These are phyloP conservation scores for Lactifluus pinguis DNA, from an alignment of 768 basidiomycete species.

Conservation along the genomic window DNA sequence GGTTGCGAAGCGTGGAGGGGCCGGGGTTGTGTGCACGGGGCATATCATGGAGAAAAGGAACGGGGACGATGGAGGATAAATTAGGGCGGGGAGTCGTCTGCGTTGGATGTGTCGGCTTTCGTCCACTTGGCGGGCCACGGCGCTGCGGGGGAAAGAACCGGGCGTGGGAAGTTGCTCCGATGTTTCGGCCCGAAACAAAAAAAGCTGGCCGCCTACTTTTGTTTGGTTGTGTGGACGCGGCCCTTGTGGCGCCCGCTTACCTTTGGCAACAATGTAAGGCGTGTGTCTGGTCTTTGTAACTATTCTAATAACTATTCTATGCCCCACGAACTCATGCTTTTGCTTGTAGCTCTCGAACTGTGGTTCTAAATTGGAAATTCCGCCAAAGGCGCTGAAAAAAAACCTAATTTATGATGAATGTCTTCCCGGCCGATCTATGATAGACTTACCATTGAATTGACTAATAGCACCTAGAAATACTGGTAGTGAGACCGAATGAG, in stretches of 20 bases:
- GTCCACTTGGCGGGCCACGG: constrained; percentile 21
- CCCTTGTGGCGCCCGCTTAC: constrained; percentile 17
- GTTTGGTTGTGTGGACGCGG: constrained; percentile 13
- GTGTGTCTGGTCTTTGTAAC: background rate
- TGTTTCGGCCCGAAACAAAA: constrained; percentile 17
- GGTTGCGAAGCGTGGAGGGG: constrained; percentile 71
- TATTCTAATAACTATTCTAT: constrained; percentile 6
- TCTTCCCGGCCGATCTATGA: background rate
- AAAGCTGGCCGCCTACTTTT: constrained; percentile 14
- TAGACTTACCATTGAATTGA: background rate
- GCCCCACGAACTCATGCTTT: background rate
- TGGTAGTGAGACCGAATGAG: background rate
- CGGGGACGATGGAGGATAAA: constrained; percentile 23
- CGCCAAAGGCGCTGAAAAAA: background rate
- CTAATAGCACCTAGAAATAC: background rate
- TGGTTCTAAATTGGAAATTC: background rate
- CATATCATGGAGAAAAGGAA: constrained; percentile 68
- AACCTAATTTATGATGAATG: background rate
- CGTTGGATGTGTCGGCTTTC: constrained; percentile 17
- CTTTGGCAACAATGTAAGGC: background rate
- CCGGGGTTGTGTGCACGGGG: constrained; percentile 73
- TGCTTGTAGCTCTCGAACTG: background rate
- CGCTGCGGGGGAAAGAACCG: constrained; percentile 20
- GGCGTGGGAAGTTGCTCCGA: constrained; percentile 19
- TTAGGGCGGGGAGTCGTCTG: constrained; percentile 19